Evolutionary conservation across 352 stramenopile genomes (phyloP).

Genomic region (Pythium phragmitis): DNA sequence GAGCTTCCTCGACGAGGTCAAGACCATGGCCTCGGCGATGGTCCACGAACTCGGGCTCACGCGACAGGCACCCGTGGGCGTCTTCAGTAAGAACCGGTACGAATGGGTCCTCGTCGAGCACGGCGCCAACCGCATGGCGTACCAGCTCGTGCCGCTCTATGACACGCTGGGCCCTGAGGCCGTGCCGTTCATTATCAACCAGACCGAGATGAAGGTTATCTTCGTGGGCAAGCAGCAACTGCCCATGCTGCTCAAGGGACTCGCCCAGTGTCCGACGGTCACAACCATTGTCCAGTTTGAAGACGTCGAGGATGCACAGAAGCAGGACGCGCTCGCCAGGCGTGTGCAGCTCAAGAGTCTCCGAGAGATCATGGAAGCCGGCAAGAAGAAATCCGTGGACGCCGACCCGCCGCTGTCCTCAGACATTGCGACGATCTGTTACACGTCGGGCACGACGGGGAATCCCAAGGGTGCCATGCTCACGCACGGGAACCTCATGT

Average conservation of each 20-base stretch:
- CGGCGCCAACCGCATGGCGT: too few relatives aligned
- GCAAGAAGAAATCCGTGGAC: constrained; percentile 40
- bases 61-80: constrained; percentile 50
- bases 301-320: constrained; percentile 40
- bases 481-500: constrained; percentile 47
- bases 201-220: constrained; percentile 67
- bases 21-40: constrained; percentile 43
- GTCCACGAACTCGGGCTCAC: constrained; percentile 31
- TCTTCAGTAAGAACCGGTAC: constrained; percentile 46
- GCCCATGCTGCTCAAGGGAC: constrained; percentile 47
- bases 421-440: constrained; percentile 93
- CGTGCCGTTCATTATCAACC: constrained; percentile 75
- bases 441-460: constrained; percentile 74
- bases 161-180: constrained; percentile 42
- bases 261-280: constrained; percentile 44
- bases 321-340: constrained; percentile 29
- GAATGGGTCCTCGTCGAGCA: too few relatives aligned
- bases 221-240: constrained; percentile 58
- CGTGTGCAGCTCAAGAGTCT: constrained; percentile 44
- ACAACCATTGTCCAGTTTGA: constrained; percentile 57
- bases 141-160: too few relatives aligned
- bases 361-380: constrained; percentile 33
- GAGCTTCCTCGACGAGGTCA: constrained; percentile 49
- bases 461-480: constrained; percentile 71
- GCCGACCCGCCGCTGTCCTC: constrained; percentile 43